Evolutionary conservation across 2,329 filamentous ascomycete genomes (phyloP).

Genomic region (Mollisia scopiformis): DNA sequence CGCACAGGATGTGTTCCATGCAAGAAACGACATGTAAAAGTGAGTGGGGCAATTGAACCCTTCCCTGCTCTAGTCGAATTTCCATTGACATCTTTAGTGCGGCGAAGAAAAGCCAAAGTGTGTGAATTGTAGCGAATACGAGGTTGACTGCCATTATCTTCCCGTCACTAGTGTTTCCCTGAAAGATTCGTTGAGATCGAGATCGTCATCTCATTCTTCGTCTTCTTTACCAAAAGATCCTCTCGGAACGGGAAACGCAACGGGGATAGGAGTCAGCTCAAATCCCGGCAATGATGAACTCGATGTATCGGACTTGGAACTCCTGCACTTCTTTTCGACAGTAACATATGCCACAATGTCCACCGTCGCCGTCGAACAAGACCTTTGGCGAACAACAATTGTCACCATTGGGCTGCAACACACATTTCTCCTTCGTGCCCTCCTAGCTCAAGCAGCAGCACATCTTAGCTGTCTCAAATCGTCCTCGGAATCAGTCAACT

Average conservation of each 20-base stretch:
- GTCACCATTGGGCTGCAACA: not conserved
- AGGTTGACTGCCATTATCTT: constrained; percentile 4
- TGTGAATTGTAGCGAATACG: constrained; percentile 5
- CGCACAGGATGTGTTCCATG: constrained; percentile 10
- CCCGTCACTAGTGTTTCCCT: not conserved
- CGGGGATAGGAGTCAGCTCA: not conserved
- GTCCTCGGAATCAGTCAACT: not conserved
- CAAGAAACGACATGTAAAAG: constrained; percentile 18
- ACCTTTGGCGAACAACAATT: constrained; percentile 7
- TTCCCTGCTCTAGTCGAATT: not conserved
- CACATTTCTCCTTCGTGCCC: constrained; percentile 8
- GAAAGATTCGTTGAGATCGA: not conserved
- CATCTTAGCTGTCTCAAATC: constrained; percentile 14
- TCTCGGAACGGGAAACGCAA: not conserved
- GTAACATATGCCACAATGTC: constrained; percentile 11
- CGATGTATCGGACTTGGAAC: constrained; percentile 5
- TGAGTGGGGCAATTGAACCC: too few relatives aligned
- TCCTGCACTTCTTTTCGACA: constrained; percentile 13
- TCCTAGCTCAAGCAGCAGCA: constrained; percentile 6
- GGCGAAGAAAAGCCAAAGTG: constrained; percentile 12
- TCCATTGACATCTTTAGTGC: constrained; percentile 6
- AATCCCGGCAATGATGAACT: not conserved
- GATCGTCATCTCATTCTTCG: not conserved
- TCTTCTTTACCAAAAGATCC: not conserved
- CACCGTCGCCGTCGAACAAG: constrained; percentile 2